phyloP scores from a whole-genome alignment of 1,139 yeast species.

The Protomyces macrosporus region DNA sequence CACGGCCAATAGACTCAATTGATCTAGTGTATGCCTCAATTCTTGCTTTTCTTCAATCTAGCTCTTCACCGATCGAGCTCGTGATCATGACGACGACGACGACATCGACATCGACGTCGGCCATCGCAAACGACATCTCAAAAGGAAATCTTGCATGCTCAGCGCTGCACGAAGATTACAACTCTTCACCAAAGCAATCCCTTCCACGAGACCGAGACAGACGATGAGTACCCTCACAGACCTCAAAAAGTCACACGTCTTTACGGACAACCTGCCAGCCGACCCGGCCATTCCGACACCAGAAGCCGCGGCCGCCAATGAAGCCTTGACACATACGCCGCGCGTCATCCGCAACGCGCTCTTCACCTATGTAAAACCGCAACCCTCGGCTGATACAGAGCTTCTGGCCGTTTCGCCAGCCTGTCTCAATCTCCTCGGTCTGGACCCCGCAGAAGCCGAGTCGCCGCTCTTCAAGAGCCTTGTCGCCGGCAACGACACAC shows the following conservation, averaged over 20 bases:
- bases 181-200: not conserved
- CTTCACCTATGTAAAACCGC: conserved; percentile 67
- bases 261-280: conserved; percentile 51
- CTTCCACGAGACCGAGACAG: no score
- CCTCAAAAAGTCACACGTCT: conserved; percentile 35
- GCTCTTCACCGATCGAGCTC: no score
- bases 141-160: no score
- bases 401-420: conserved; percentile 56
- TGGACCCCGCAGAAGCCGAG: conserved; percentile 43
- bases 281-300: conserved; percentile 56
- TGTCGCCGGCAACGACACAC: conserved; percentile 56
- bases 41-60: no score
- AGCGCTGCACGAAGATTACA: not conserved
- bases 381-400: conserved; percentile 49
- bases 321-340: conserved; percentile 49
- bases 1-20: no score
- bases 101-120: no score
- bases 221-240: conserved; percentile 24
- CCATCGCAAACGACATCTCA: no score
- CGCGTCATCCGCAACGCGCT: conserved; percentile 60
- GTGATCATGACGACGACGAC: no score
- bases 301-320: conserved; percentile 47
- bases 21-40: no score
- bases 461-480: conserved; percentile 50
- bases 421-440: conserved; percentile 59